Conservation (phyloP, 495 filamentous ascomycete species). For the Penicillium odoratum region DNA sequence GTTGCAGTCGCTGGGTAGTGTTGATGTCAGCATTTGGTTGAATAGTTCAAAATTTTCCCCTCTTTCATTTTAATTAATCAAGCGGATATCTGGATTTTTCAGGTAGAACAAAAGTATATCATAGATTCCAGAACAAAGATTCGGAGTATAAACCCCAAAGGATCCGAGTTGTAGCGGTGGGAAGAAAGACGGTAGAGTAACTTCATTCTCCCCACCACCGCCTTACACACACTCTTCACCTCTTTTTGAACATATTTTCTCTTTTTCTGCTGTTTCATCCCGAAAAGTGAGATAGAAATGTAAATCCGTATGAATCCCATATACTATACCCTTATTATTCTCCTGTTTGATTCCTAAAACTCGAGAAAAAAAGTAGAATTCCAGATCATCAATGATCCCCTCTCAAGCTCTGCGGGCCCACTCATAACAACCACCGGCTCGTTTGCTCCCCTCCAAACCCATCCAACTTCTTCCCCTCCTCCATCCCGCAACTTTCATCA, state of each 20-base stretch:
- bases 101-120: neutral
- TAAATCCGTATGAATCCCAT: too few species aligned
- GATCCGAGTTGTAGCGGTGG: slow-evolving; percentile 4
- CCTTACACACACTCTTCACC: slow-evolving; percentile 12
- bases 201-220: slow-evolving; percentile 26
- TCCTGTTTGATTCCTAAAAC: too few species aligned
- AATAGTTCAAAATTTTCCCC: neutral
- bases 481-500: slow-evolving; percentile 9
- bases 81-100: neutral
- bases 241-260: slow-evolving; percentile 8
- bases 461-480: slow-evolving; percentile 19
- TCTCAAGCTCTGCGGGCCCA: slow-evolving; percentile 31
- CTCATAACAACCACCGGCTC: slow-evolving; percentile 27
- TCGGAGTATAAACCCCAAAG: neutral
- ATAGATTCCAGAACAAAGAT: neutral
- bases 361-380: too few species aligned
- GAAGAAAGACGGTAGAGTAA: neutral
- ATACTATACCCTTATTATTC: too few species aligned
- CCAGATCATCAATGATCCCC: slow-evolving; percentile 18
- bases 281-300: too few species aligned
- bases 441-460: slow-evolving; percentile 28
- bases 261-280: neutral
- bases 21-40: slow-evolving; percentile 30
- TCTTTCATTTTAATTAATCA: neutral
- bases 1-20: slow-evolving; percentile 27